phyloP scores from a whole-genome alignment of 2,329 filamentous ascomycete species.

The Colletotrichum navitas region DNA sequence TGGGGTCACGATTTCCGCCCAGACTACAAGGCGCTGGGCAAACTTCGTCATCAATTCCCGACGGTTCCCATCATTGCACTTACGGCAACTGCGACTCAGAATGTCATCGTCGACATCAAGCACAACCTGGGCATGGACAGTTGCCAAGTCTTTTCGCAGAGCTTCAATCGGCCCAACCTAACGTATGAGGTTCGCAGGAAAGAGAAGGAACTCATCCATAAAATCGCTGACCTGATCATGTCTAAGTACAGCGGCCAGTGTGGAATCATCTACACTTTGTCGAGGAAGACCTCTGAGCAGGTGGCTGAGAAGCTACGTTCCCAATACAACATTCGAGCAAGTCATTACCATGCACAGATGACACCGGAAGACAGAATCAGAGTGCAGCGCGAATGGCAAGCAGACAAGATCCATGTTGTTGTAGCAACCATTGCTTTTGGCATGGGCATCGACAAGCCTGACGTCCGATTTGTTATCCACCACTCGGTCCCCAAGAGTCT shows the following conservation, averaged over 20 bases:
- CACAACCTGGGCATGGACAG: conserved; percentile 87
- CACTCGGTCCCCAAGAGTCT: conserved; percentile 93
- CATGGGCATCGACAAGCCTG: conserved; percentile 99
- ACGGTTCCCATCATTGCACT: conserved; percentile 92
- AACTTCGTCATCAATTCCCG: conserved; percentile 78
- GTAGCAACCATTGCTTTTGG: conserved; percentile 99
- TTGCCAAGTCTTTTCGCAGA: conserved; percentile 87
- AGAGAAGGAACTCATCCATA: conserved; percentile 51
- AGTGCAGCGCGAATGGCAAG: conserved; percentile 87
- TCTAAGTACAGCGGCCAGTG: conserved; percentile 77
- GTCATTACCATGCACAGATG: conserved; percentile 90
- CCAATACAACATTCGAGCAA: conserved; percentile 75
- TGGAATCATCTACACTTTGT: conserved; percentile 94
- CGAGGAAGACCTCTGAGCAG: conserved; percentile 83
- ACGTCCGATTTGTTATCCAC: conserved; percentile 97
- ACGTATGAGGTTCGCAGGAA: conserved; percentile 88
- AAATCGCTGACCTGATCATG: conserved; percentile 76
- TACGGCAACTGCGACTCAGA: conserved; percentile 93
- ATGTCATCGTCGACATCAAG: conserved; percentile 92
- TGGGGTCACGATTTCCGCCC: conserved; percentile 99
- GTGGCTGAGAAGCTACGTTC: conserved; percentile 77
- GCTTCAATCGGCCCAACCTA: conserved; percentile 96
- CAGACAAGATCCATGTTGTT: conserved; percentile 83
- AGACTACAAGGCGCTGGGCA: conserved; percentile 90
- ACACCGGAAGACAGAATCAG: conserved; percentile 73